Evolutionary conservation across 2,329 filamentous ascomycete species (phyloP), one percentile per base, ranked within the genome.

Genomic region (Trichoderma atrobrunneum): DNA sequence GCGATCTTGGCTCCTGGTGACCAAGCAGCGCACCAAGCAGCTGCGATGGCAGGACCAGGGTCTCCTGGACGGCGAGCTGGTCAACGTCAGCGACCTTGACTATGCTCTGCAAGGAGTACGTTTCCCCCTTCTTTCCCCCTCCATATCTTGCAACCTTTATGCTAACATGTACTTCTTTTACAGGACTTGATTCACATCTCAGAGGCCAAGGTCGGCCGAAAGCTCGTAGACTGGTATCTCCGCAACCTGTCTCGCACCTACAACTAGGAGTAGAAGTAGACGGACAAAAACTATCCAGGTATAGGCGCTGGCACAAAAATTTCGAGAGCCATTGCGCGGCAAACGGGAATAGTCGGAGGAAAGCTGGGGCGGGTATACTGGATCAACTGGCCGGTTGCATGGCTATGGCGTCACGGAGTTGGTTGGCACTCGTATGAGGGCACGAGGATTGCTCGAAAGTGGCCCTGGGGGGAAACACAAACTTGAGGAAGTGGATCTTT

Each of bases 161-260:
- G 73, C 77, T 80, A 77, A 81, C 74, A 12, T 32, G 51, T 48
- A 67, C 18, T 12, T 48, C 67, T 21, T 16, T 14, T 21, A 61
- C 77, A 94, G 92, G 95, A 99, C 81, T 86, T 99, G 79, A 99
- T 99, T 82, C 96, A 99, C 85, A 96, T 99, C 78, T 98, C 95
- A 72, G 96, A 99, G 85, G 95, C 95, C 77, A 99, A 99, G 91
- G 94, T 98, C 73, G 96, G 96, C 80, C 90, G 96, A 79, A 97
- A 96, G 86, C 87, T 99, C 79, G 95, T 99, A 76, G 96, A 99
- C 85, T 99, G 96, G 96, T 99, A 99, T 84, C 89, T 99, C 81
- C 92, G 96, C 81, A 99, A 99, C 87, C 87, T 99, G 80, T 93
- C 95, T 73, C 92, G 96, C 82, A 97, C 95, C 72, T 99, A 99